phyloP scores from a whole-genome alignment of 2,329 filamentous ascomycete genomes.

The Tolypocladium paradoxum region DNA sequence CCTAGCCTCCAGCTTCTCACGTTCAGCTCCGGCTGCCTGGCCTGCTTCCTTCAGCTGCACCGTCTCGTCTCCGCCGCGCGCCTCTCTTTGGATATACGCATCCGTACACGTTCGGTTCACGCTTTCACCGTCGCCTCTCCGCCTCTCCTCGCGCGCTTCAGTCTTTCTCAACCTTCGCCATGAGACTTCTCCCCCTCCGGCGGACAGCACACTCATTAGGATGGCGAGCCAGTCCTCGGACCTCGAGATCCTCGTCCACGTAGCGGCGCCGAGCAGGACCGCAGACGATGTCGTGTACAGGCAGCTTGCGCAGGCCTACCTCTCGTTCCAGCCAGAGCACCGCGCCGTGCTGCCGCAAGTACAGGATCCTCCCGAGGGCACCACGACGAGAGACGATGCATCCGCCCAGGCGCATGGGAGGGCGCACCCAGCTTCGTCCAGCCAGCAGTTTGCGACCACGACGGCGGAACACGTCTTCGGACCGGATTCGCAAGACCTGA shows the following conservation, averaged over 20 bases:
- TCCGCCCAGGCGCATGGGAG: neutral
- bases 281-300: conserved; percentile 39
- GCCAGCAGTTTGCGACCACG: conserved; percentile 4
- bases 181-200: neutral
- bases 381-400: neutral
- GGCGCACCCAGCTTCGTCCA: conserved; percentile 2
- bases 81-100: neutral
- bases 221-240: conserved; percentile 19
- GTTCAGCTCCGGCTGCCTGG: neutral
- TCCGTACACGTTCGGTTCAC: too few relatives aligned
- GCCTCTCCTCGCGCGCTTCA: neutral
- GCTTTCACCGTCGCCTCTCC: neutral
- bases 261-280: conserved; percentile 37
- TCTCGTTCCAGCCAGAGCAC: conserved; percentile 30
- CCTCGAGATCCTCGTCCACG: conserved; percentile 45
- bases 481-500: conserved; percentile 27
- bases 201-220: conserved; percentile 1
- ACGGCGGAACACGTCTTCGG: conserved; percentile 13
- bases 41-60: neutral
- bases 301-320: conserved; percentile 37
- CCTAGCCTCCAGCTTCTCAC: neutral
- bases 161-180: neutral
- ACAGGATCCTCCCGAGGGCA: neutral
- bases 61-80: neutral
- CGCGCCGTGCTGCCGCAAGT: conserved; percentile 2